Evolutionary conservation across 1,284 basidiomycete species (phyloP).

Genomic region (Microbotryum intermedium): DNA sequence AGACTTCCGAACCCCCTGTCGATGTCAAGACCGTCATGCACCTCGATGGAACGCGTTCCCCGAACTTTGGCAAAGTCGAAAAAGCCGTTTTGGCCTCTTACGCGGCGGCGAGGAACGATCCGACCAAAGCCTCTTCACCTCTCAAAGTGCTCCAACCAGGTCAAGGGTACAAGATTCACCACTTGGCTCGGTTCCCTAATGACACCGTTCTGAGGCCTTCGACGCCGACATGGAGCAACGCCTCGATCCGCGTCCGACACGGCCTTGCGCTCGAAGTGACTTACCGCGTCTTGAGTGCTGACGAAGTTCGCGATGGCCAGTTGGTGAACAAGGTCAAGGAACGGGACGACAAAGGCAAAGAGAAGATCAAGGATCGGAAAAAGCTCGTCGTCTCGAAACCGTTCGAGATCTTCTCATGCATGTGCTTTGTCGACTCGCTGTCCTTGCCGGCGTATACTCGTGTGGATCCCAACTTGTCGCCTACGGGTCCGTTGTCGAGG

Average conservation of each 20-base stretch:
- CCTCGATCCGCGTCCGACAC: constrained; percentile 18
- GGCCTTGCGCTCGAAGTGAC: constrained; percentile 21
- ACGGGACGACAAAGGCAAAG: constrained; percentile 11
- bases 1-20: constrained; percentile 4
- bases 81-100: neutral
- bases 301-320: constrained; percentile 1
- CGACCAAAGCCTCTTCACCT: constrained; percentile 2
- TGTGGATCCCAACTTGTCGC: constrained; percentile 21
- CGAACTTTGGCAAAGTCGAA: constrained; percentile 23
- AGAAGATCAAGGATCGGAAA: constrained; percentile 13
- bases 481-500: neutral
- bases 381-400: constrained; percentile 27
- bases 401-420: constrained; percentile 27
- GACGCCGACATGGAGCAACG: constrained; percentile 19
- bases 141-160: constrained; percentile 15
- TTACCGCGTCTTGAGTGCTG: constrained; percentile 17
- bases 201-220: constrained; percentile 24
- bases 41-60: constrained; percentile 19
- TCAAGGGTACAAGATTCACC: constrained; percentile 20
- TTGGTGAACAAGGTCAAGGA: neutral
- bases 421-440: constrained; percentile 29
- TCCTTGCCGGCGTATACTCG: constrained; percentile 26
- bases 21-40: constrained; percentile 19
- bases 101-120: no score
- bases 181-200: constrained; percentile 24